Evolutionary conservation across 352 stramenopile species (phyloP).

Genomic region (Phytophthora pinifolia): DNA sequence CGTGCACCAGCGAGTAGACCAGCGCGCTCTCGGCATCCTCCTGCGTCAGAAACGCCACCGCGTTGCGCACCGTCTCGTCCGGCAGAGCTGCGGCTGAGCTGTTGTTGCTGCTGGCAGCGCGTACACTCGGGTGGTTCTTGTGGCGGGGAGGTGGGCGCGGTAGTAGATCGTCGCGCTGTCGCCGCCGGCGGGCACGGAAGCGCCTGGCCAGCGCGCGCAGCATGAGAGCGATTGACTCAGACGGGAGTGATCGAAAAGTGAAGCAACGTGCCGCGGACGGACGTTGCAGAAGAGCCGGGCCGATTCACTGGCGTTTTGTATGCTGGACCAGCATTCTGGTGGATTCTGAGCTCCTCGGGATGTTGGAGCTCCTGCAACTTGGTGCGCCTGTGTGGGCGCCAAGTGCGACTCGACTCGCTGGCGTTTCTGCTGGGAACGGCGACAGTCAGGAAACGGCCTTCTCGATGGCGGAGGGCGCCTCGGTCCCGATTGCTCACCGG

Average conservation of each 20-base stretch:
- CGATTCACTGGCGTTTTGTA: neutral
- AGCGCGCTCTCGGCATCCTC: constrained; percentile 70
- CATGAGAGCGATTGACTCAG: constrained; percentile 18
- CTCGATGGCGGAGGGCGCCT: constrained; percentile 13
- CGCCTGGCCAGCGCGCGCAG: constrained; percentile 27
- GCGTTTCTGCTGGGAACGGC: too few species aligned
- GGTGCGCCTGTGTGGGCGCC: too few species aligned
- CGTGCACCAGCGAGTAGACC: constrained; percentile 75
- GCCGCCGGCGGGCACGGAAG: constrained; percentile 17
- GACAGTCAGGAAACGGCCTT: constrained; percentile 13
- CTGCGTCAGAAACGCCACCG: constrained; percentile 64
- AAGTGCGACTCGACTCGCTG: too few species aligned
- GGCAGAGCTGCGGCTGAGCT: neutral
- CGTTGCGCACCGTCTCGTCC: constrained; percentile 62
- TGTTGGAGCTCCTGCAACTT: too few species aligned
- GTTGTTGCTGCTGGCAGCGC: neutral
- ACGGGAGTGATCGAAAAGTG: constrained; percentile 22
- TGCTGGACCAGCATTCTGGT: too few species aligned
- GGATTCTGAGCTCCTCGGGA: too few species aligned
- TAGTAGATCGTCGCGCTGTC: constrained; percentile 6
- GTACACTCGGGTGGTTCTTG: constrained; percentile 17
- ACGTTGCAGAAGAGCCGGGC: constrained; percentile 22
- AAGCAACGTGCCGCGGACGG: constrained; percentile 14
- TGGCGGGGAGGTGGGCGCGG: neutral
- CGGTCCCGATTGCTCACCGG: constrained; percentile 1